Evolutionary conservation across 345 rosid species (phyloP), one percentile per base, ranked within the genome.

Genomic region (Sonneratia alba): DNA sequence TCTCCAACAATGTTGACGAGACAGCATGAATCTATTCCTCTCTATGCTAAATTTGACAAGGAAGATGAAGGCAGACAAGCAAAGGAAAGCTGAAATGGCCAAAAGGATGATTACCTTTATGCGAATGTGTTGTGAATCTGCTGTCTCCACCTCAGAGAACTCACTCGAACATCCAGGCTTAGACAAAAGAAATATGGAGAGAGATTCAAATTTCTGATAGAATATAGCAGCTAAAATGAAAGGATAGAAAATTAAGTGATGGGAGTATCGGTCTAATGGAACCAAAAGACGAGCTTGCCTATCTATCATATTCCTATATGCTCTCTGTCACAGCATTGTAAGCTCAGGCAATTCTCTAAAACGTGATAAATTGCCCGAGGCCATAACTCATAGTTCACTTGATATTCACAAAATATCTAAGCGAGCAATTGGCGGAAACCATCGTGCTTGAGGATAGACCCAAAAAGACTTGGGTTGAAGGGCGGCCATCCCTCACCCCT

Each of bases 161-260:
- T 94, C 95, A 79, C 88, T 91, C 19, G 95, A 90, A 83, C 97
- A 94, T 69, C 97, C 97, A 80, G 98, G 97, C 96, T 94, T 76
- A 51, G 80, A 67, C 34, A 42, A 42, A n/a, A 67, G 49, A 74
- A 70, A 81, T 73, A 79, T 62, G 22, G 16, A 57, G 36, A 71
- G 32, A 57, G 32, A 57, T 6, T 57, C 13, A 62, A 34, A 13
- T 32, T 1, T 57, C 27, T 27, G 27, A 27, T 32, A 36, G 27
- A 27, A 24, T 62, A 34, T 34, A 62, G 8, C 18, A 27, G 19
- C n/a, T 57, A 32, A 34, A 16, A 62, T 27, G 66, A 57, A 53
- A 2, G 0, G 8, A 19, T 53, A 19, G 24, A 18, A 8, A 57
- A 22, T 57, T 10, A 19, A 53, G 9, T 18, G 32, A 57, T 22